These are phyloP conservation scores for Syzygium malaccense DNA, from an alignment of 441 rosid species.

Conservation along the genomic window DNA sequence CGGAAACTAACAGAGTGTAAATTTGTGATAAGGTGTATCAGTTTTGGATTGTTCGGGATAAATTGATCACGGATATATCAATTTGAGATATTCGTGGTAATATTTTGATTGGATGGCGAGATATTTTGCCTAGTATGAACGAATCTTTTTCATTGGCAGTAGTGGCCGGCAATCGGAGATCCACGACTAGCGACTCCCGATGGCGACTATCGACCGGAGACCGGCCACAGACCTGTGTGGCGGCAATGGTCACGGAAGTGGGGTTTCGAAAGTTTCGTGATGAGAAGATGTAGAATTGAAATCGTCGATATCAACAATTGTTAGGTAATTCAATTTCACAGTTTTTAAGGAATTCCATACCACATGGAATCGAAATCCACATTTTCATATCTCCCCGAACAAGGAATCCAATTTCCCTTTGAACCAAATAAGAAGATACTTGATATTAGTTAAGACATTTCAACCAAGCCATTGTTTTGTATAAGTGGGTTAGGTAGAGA, in stretches of 20 bases:
- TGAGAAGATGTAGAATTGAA: not conserved
- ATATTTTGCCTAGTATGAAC: not conserved
- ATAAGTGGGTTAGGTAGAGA: not conserved
- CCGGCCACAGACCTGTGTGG: not conserved
- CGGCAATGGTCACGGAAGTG: not conserved
- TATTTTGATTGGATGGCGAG: too few species aligned
- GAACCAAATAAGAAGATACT: not conserved
- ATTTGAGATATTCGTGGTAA: too few species aligned
- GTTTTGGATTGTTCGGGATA: too few species aligned
- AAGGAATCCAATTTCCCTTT: not conserved
- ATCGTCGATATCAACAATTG: not conserved
- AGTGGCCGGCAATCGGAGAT: not conserved
- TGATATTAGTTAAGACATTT: not conserved
- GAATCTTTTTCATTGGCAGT: not conserved
- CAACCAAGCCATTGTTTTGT: not conserved
- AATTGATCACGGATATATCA: too few species aligned
- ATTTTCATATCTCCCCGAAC: not conserved
- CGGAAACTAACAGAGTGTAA: too few species aligned
- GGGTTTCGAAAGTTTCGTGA: not conserved
- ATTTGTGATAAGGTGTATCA: too few species aligned
- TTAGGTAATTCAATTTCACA: not conserved
- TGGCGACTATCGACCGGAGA: not conserved
- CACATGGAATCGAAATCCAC: not conserved
- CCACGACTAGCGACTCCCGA: not conserved
- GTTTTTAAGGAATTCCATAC: not conserved